Evolutionary conservation across 495 filamentous ascomycete genomes (phyloP), one percentile per base, ranked within the genome.

Genomic region (Penicillium parvum): DNA sequence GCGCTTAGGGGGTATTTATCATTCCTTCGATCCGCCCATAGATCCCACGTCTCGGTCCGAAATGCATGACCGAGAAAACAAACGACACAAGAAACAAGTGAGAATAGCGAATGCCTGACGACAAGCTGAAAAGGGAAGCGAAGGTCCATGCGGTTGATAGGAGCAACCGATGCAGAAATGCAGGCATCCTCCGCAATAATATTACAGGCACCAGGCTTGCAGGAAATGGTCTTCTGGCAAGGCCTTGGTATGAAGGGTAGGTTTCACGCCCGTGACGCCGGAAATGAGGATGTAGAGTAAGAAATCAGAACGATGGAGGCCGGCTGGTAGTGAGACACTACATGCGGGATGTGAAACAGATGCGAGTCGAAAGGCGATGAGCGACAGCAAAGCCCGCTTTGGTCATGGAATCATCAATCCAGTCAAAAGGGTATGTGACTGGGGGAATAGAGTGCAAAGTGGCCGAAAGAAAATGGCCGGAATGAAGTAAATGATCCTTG

Each of bases 351-450:
- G 33, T 17, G 34, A 33, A 39, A 5, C 22, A 47, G 32, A 40
- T 42, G 36, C 43, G 16, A 38, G 34, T 40, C 16, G 41, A 59
- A 51, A 49, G 41, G 37, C 50, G 50, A 55, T 52, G 49, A 69
- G 57, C 52, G 61, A 73, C 61, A 55, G 53, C 61, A 71, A 72
- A 71, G 69, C 69, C 69, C 48, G 69, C 69, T 71, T 71, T 67
- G 65, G 66, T 71, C 66, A 60, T 67, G 40, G 40, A 53, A 47
- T 60, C 57, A 52, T 69, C 61, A 57, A 32, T 20, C 43, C 49
- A 50, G 40, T 51, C 56, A 61, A 52, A 38, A 37, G 42, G 50
- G 50, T 55, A 50, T 47, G 26, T 30, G 55, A 55, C 49, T 50
- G 47, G 35, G 19, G 22, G 37, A 50, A 56, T 32, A 55, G 50